Evolutionary conservation across 352 stramenopile genomes (phyloP).

Genomic region (Phytopythium sindhum): DNA sequence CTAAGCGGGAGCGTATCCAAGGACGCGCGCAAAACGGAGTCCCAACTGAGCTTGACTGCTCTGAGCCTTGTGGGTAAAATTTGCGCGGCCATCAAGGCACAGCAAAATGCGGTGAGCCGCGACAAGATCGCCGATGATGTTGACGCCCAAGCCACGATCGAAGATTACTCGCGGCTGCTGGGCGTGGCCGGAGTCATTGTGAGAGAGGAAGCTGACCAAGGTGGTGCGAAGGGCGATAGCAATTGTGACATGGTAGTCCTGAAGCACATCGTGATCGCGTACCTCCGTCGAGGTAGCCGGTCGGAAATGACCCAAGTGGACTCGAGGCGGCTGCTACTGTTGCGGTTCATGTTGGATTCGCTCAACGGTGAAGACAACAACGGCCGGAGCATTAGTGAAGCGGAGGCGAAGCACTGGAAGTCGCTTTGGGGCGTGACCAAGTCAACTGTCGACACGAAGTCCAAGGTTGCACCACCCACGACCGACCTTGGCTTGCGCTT

Average conservation of each 20-base stretch:
- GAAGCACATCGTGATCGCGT: constrained; percentile 66
- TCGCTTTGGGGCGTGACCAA: constrained; percentile 37
- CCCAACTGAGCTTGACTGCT: constrained; percentile 58
- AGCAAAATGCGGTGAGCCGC: constrained; percentile 32
- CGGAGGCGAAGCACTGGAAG: constrained; percentile 42
- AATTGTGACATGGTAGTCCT: constrained; percentile 20
- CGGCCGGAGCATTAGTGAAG: constrained; percentile 8
- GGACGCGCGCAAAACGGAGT: constrained; percentile 63
- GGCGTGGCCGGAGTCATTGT: constrained; percentile 6
- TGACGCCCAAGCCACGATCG: constrained; percentile 30
- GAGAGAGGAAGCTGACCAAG: background rate
- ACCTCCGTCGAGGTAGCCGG: constrained; percentile 29
- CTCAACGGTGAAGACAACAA: constrained; percentile 3
- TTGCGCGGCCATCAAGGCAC: constrained; percentile 64
- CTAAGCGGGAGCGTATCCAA: constrained; percentile 51
- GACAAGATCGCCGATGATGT: constrained; percentile 45
- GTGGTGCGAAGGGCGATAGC: background rate
- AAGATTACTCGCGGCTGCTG: constrained; percentile 49
- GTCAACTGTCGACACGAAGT: constrained; percentile 28
- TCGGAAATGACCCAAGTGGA: constrained; percentile 36
- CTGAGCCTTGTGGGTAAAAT: constrained; percentile 77
- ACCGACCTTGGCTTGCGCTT: constrained; percentile 40
- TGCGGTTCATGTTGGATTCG: constrained; percentile 45
- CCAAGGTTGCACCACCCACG: constrained; percentile 43
- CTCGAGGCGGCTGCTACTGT: constrained; percentile 48